Evolutionary conservation across 805 yeast species (phyloP), one percentile per base, ranked within the genome.

Genomic region (Isabelozyma gotoi): DNA sequence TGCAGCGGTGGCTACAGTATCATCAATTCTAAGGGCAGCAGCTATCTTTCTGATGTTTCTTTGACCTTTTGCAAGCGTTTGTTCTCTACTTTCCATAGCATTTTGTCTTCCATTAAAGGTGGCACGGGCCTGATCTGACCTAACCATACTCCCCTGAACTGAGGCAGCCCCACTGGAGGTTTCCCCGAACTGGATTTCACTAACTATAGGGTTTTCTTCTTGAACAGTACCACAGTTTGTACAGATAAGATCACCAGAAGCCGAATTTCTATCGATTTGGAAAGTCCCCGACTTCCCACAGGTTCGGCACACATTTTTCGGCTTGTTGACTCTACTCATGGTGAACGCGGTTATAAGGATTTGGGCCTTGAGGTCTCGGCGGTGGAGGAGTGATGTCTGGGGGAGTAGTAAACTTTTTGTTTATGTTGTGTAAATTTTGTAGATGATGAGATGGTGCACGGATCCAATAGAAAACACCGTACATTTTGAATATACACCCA

Each of bases 141-240:
- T 88, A 29, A 94, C 85, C 74, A 88, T 91, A 38, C 96, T 81
- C 58, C 99, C 99, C 52, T 92, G 96, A 1, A 94, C 96, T 40
- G 87, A 81, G 29, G 99, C 97, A 11, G 96, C 97, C 53, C 99
- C 99, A 19, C 85, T 77, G 15, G 96, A 77, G 2, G 91, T 77
- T 58, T 95, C 99, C 36, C 95, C 94, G 68, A 91, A 94, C 10
- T 94, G 87, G 42, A 95, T 94, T 60, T 94, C 99, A 6, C 96
- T 83, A 8, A 95, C 98, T 51, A 94, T 92, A 16, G 96, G 96
- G 55, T 89, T 87, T 59, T 91, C 98, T 50, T 89, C 96, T 45
- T 79, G 78, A 21, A 94, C 97, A 16, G 81, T 69, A 62, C 97
- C 97, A 79, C 99, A 94, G 27, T 66, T 61, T 33, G 76, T 71